Evolutionary conservation across 2,329 filamentous ascomycete genomes (phyloP).

Genomic region (Endothia cerciana): DNA sequence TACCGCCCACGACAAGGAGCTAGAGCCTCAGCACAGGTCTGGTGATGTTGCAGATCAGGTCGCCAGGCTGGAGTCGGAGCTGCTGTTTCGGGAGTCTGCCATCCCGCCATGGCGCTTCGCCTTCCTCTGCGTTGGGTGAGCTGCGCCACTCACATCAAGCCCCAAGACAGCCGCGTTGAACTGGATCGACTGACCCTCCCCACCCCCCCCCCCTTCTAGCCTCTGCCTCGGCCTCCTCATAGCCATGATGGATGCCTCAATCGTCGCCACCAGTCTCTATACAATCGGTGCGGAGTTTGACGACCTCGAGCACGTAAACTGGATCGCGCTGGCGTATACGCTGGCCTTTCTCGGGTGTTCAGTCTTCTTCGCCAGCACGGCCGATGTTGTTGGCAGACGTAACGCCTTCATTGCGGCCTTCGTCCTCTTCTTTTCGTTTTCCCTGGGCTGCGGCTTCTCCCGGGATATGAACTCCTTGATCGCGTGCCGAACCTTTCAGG

Average conservation of each 20-base stretch:
- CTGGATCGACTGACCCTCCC: conserved; percentile 9
- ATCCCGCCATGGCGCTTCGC: conserved; percentile 41
- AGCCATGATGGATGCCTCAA: conserved; percentile 62
- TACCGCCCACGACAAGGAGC: not conserved
- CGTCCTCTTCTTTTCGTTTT: conserved; percentile 59
- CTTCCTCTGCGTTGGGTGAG: conserved; percentile 41
- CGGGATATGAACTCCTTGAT: conserved; percentile 51
- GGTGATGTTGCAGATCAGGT: not conserved
- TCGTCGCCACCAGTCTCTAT: conserved; percentile 62
- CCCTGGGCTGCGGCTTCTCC: conserved; percentile 57
- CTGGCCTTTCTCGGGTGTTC: conserved; percentile 61
- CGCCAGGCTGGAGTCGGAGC: conserved; percentile 1
- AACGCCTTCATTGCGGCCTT: conserved; percentile 55
- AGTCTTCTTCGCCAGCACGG: conserved; percentile 57
- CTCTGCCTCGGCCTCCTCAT: conserved; percentile 58
- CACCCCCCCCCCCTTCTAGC: conserved; percentile 36
- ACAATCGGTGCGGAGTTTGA: conserved; percentile 58
- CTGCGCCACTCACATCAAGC: not conserved
- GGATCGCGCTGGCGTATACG: conserved; percentile 60
- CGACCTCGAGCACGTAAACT: conserved; percentile 50
- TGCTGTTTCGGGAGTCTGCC: conserved; percentile 22
- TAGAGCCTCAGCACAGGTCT: not conserved
- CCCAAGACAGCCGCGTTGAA: not conserved
- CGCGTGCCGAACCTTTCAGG: conserved; percentile 53
- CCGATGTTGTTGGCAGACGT: conserved; percentile 59